phyloP scores from a whole-genome alignment of 106 monocot species.

The Allium sativum region DNA sequence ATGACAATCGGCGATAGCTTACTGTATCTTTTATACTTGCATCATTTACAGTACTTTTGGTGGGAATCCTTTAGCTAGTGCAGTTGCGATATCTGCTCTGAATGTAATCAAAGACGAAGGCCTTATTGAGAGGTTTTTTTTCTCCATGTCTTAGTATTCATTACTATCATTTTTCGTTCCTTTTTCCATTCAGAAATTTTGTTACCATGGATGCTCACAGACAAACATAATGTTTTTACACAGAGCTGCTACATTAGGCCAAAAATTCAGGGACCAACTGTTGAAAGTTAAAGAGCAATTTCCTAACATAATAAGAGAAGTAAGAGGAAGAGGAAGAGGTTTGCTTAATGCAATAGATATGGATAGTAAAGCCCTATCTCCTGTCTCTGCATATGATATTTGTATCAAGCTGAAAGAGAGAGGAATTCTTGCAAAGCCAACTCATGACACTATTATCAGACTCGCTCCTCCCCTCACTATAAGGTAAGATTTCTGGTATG shows the following conservation, averaged over 20 bases:
- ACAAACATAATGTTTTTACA: not conserved
- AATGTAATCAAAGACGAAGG: conserved; percentile 80
- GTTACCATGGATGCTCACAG: too few species aligned
- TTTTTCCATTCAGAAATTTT: not conserved
- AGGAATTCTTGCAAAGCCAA: conserved; percentile 96
- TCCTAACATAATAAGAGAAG: conserved; percentile 76
- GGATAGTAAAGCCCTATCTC: conserved; percentile 44
- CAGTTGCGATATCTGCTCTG: conserved; percentile 80
- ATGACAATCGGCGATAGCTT: not conserved
- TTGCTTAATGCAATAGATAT: conserved; percentile 92
- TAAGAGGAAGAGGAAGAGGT: conserved; percentile 72
- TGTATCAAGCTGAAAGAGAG: conserved; percentile 93
- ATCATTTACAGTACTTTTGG: conserved; percentile 76
- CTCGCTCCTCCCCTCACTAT: conserved; percentile 87
- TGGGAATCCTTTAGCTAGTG: conserved; percentile 92
- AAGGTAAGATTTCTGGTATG: conserved; percentile 33
- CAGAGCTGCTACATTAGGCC: conserved; percentile 67
- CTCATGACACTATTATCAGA: conserved; percentile 90
- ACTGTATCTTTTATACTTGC: not conserved
- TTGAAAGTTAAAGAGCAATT: conserved; percentile 51
- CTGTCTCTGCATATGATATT: conserved; percentile 81
- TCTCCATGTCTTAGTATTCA: not conserved
- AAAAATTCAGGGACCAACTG: conserved; percentile 40
- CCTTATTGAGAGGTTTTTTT: conserved; percentile 53
- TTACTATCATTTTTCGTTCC: not conserved